Percentiles rank a stretch among this genome's conserved stretches.
Evolutionary conservation across 106 monocot species (phyloP).

Genomic region (Allium cepa): DNA sequence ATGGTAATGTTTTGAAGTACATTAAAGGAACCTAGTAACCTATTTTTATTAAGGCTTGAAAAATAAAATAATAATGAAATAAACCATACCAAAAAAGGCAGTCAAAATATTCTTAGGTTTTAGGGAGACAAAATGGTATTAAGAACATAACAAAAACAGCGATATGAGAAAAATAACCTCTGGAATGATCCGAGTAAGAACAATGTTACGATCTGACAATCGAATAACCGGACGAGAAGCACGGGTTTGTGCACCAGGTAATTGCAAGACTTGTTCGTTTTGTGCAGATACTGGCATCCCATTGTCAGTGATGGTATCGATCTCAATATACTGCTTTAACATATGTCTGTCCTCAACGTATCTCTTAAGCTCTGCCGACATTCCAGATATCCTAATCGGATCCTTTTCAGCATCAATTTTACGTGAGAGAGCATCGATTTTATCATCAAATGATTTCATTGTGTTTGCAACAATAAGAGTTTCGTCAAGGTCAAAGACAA

Average conservation of each 20-base stretch:
- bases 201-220: constrained; percentile 59
- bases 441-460: constrained; percentile 92
- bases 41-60: too few species aligned
- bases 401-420: constrained; percentile 72
- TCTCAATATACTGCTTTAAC: constrained; percentile 73
- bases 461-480: constrained; percentile 94
- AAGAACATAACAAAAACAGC: too few species aligned
- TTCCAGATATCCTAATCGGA: constrained; percentile 62
- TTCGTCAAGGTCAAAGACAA: constrained; percentile 94
- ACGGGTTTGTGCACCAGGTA: constrained; percentile 14
- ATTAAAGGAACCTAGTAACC: too few species aligned
- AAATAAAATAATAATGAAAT: too few species aligned
- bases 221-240: constrained; percentile 64
- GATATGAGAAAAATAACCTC: constrained; percentile 32
- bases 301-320: constrained; percentile 44
- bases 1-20: too few species aligned
- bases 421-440: constrained; percentile 63
- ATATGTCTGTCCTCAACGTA: constrained; percentile 74
- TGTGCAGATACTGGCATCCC: constrained; percentile 45
- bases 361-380: constrained; percentile 86
- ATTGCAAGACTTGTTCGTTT: constrained; percentile 53
- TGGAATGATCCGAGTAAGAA: constrained; percentile 88
- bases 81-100: too few species aligned
- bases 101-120: too few species aligned
- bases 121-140: too few species aligned